A percentile compares a stretch with the other conserved stretches of the same genome.
These are phyloP conservation scores for Venturia aucupariae DNA, from an alignment of 2,329 filamentous ascomycete genomes.

Conservation along the genomic window DNA sequence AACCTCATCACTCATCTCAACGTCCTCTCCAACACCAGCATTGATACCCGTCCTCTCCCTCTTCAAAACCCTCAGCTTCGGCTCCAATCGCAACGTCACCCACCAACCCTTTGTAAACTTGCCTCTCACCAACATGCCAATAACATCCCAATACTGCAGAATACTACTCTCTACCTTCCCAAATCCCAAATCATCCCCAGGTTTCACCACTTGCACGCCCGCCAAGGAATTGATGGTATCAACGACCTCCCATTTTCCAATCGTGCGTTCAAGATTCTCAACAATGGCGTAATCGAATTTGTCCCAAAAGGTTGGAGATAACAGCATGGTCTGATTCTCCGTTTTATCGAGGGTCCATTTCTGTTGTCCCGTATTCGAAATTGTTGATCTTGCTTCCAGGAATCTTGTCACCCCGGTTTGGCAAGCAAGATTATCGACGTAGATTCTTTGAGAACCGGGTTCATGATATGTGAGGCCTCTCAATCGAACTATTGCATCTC, in stretches of 20 bases:
- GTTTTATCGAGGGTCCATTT: constrained; percentile 54
- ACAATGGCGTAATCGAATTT: constrained; percentile 50
- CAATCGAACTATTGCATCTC: constrained; percentile 55
- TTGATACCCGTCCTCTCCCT: constrained; percentile 19
- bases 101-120: constrained; percentile 41
- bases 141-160: constrained; percentile 23
- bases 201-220: constrained; percentile 39
- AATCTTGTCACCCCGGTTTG: constrained; percentile 56
- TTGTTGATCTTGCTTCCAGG: constrained; percentile 32
- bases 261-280: constrained; percentile 40
- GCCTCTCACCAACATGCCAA: constrained; percentile 21
- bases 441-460: constrained; percentile 32
- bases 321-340: constrained; percentile 39
- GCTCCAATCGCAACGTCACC: constrained; percentile 44
- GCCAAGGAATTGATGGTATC: constrained; percentile 43
- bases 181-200: constrained; percentile 23
- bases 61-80: constrained; percentile 43
- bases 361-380: constrained; percentile 17
- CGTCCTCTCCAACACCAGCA: not conserved
- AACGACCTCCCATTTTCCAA: constrained; percentile 44
- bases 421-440: constrained; percentile 53
- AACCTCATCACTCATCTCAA: constrained; percentile 3
- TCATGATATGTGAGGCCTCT: constrained; percentile 26
- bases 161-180: constrained; percentile 21
- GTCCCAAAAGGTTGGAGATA: constrained; percentile 46